Base-by-base conservation (phyloP, 2,329 filamentous ascomycete genomes). In the Alternaria alternata region DNA sequence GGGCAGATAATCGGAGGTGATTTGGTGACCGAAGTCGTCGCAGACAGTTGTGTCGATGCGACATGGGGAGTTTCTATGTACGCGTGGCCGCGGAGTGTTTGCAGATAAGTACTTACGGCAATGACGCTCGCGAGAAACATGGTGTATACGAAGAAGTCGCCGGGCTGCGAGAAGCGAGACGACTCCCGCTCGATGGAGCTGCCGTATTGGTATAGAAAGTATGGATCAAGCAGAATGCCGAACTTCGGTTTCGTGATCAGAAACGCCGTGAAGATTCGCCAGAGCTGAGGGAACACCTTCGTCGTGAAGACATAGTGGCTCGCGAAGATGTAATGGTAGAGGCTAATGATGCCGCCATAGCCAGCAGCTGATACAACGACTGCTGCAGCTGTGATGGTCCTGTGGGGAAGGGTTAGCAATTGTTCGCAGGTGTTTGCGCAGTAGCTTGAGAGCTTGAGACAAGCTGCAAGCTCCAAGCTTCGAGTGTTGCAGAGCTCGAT, bases 111-210 rank as follows among this genome's bases (percentile, higher is more conserved):
- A 85, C 93, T 88, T 92, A 97, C 93, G 83, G 93, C 75, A 66
- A 95, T 94, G 72, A 90, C 81, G 52, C 81, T 80, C 68, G 86
- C 84, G 70, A 94, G 85, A 75, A 95, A 95, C 60, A 89, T 80
- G 69, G 96, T 81, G 76, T 96, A 97, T 81, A 89, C 89, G 64
- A 95, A 84, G 70, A 95, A 87, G 76, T 95, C 91, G 74, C 92
- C 93, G 59, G 91, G 91, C 67, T 86, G 85, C 42, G 84, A 81
- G 77, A 97, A 94, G 61, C 91, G 88, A 54, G 89, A 81, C 63
- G 90, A 91, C 65, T 86, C 85, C 42, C 80, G 85, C 82, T 97
- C 94, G 51, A 96, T 82, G 66, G 88, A 86, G 74, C 87, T 90
- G 69, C 90, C 82, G 80, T 95, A 96, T 65, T 86, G 89, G 81